These are phyloP conservation scores for Boletus huronensis DNA, from an alignment of 768 basidiomycete species.

Conservation along the genomic window DNA sequence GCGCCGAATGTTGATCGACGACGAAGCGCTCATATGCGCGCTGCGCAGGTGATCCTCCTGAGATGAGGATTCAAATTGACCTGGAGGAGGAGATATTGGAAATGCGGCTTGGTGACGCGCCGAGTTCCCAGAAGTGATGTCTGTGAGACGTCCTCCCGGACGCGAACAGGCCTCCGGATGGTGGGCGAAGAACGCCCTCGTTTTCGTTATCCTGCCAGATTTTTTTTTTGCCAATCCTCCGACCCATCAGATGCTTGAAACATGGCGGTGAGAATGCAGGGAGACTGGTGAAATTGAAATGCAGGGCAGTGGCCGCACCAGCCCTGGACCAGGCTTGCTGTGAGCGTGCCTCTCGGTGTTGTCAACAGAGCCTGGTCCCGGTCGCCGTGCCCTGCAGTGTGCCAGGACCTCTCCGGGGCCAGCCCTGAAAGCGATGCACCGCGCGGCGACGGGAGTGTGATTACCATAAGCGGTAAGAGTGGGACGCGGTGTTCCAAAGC, in stretches of 20 bases:
- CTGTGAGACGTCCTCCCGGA: background rate
- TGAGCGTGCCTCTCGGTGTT: no score
- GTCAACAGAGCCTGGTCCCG: no score
- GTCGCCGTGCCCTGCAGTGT: no score
- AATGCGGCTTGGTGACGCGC: background rate
- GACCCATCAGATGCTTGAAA: no score
- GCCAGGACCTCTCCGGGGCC: no score
- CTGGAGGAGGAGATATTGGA: background rate
- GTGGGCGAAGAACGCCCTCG: background rate
- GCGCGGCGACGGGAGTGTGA: background rate
- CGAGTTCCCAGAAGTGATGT: background rate
- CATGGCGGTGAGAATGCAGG: no score
- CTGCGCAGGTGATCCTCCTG: constrained; percentile 2
- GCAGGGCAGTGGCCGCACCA: no score
- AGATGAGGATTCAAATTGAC: background rate
- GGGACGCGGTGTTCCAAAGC: background rate
- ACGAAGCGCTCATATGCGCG: background rate
- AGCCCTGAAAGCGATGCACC: constrained; percentile 1
- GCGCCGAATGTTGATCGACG: background rate
- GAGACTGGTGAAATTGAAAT: no score
- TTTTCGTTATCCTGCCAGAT: background rate
- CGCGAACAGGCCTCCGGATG: background rate
- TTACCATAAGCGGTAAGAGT: background rate
- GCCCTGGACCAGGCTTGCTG: no score
- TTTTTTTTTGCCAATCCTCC: background rate